Base-by-base conservation (phyloP, 2,329 filamentous ascomycete genomes). In the Zarea fungicola region DNA sequence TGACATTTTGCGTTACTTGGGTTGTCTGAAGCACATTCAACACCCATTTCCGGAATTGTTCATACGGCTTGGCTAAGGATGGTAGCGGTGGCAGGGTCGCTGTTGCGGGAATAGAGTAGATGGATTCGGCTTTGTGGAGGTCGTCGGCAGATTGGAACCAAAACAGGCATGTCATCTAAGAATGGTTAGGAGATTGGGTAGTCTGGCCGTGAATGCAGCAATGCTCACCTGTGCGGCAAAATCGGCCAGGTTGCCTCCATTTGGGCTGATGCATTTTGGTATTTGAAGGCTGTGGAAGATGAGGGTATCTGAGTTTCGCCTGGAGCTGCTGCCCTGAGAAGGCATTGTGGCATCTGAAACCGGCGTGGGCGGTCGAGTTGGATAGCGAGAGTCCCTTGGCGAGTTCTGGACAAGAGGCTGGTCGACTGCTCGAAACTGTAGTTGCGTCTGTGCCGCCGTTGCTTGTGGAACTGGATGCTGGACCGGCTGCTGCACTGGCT, bases 1-100 rank as follows among this genome's bases (percentile, higher is more conserved):
- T 89, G 46, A 99, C 93, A 61, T 97, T 97, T 61, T 93, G 90
- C 45, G 91, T 93, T 28, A 99, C 92, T 65, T 97, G 91, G 0
- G 93, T 99, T 0, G 93, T 97, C 1, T 89, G 87, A 16, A 99
- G 74, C 48, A 97, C 89, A 8, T 83, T 89, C 41, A 88, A 83
- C 4, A 96, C 89, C 93, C 93, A 97, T 77, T 95, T 95, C 61
- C 85, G 81, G 65, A 97, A 97, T 14, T 87, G 85, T 4, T 81
- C 78, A 14, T 83, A 83, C 0, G 92, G 90, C 41, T 84, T 78
- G 9, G 91, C 89, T 56, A 93, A 83, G 16, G 78, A 67, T 10
- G 83, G 79, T 8, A 96, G 73, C 26, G 78, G 70, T 49, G 77
- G 69, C 40, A 80, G 56, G 3, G 63, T 57, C 4, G 62, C 58